Evolutionary conservation across 495 filamentous ascomycete genomes (phyloP), one percentile per base, ranked within the genome.

Genomic region (Daldinia grandis): DNA sequence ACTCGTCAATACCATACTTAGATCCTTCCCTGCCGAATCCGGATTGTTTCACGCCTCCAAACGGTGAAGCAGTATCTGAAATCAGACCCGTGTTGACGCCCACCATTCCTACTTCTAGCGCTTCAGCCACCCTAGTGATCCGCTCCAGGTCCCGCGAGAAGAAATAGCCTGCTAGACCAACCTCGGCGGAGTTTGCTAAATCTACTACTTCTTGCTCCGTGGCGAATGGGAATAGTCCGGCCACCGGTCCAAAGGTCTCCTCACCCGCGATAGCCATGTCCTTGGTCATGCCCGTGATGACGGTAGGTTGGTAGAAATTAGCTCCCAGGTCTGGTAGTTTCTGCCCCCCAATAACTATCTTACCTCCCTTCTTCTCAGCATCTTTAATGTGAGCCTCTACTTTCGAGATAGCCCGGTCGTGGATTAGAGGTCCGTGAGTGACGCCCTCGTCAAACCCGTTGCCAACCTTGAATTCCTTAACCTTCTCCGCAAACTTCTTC

Each of bases 11-110:
- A 15, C 95, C 95, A 76, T 97, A 93, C 79, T 90, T 90, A 78
- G 91, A 94, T 35, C 95, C 95, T 81, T 99, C 95, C 35, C 94
- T 80, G 19, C 95, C 95, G 71, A 98, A 98, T 4, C 95, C 95
- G 76, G 90, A 93, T 79, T 92, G 85, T 80, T 99, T 99, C 17
- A 99, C 92, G 63, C 95, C 95, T 19, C 95, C 95, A 76, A 98
- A 99, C 62, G 93, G 93, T 65, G 90, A 82, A 1, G 91, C 91
- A 77, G 88, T 87, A 77, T 96, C 93, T 71, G 91, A 93, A 47
- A 96, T 91, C 60, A 95, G 64, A 1, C 92, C 92, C 5, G 91
- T 95, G 74, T 95, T 95, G 31, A 94, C 89, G 64, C 92, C 93
- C 19, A 95, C 90, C 93, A 97, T 96, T 15, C 93, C 93, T 8